Base-by-base conservation (phyloP, 2,329 filamentous ascomycete genomes). In the Hymenoscyphus fraxineus region DNA sequence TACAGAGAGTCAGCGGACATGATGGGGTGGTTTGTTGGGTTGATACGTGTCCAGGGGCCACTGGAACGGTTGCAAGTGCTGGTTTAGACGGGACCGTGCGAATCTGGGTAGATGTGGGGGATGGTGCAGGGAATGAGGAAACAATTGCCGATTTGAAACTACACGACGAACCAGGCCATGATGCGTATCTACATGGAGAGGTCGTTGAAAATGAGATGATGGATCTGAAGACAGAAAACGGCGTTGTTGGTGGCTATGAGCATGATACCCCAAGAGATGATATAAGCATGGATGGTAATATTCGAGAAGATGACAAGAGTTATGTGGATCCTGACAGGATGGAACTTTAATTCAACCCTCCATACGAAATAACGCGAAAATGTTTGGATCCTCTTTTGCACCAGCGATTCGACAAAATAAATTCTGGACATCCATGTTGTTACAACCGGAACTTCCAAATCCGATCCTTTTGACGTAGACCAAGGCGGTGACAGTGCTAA, bases 1-100 rank as follows among this genome's bases (percentile, higher is more conserved):
- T 97, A 22, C 93, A 97, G 80, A 80, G 83, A 15, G 78, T 88
- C 9, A 73, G 75, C 38, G 85, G 84, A 44, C 80, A 83, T 69
- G 75, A 80, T 40, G 84, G 83, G 22, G 84, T 88, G 35, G 87
- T 86, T 67, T 88, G 88, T 73, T 88, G 86, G 84, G 86, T 88
- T 32, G 86, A 89, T 68, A 83, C 87, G 6, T 85, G 84, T 72
- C 80, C 80, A 32, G 79, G 78, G 10, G 80, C 80, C 60, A 79
- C 78, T 44, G 77, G 83, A 22, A 78, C 61, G 6, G 61, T 90
- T 54, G 87, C 83, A 5, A 90, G 86, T 68, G 86, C 85, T 63
- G 85, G 88, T 0, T 67, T 87, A 47, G 88, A 90, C 73, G 80
- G 80, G 67, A 87, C 83, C 2, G 80, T 90, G 22, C 81, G 83